These are phyloP conservation scores for Durotheca rogersii DNA, from an alignment of 495 filamentous ascomycete genomes.

Conservation along the genomic window DNA sequence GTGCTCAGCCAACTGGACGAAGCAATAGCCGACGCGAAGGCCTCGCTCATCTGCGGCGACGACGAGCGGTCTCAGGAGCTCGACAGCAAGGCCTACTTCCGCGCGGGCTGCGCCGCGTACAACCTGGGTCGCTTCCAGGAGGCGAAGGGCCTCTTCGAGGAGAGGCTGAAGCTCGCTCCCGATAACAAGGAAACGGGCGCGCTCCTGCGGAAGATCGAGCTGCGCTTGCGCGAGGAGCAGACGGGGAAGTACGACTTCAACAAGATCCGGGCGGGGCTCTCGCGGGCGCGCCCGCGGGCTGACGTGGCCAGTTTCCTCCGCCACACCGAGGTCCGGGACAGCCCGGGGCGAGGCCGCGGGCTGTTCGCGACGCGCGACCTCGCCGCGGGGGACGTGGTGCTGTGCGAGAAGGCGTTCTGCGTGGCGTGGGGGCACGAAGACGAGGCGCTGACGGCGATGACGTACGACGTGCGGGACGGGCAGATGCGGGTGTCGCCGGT, in stretches of 20 bases:
- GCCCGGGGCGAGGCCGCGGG: conserved; percentile 41
- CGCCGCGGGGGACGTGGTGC: conserved; percentile 52
- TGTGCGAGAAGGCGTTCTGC: conserved; percentile 59
- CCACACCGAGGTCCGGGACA: conserved; percentile 39
- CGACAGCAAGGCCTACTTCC: conserved; percentile 47
- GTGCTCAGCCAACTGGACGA: conserved; percentile 36
- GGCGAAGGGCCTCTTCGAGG: conserved; percentile 36
- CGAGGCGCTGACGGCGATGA: conserved; percentile 25
- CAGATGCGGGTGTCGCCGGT: conserved; percentile 37
- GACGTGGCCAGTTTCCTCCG: conserved; percentile 47
- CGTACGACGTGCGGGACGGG: conserved; percentile 29
- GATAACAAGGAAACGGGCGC: conserved; percentile 36
- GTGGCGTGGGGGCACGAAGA: conserved; percentile 26
- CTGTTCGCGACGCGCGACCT: conserved; percentile 52
- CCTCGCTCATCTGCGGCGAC: conserved; percentile 28
- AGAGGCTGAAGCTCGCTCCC: conserved; percentile 20
- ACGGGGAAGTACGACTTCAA: conserved; percentile 49
- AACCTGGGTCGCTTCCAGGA: conserved; percentile 44
- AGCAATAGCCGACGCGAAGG: conserved; percentile 37
- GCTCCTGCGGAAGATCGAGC: conserved; percentile 31
- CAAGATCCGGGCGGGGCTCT: conserved; percentile 36
- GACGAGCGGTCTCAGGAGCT: conserved; percentile 31
- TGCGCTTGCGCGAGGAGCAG: conserved; percentile 37
- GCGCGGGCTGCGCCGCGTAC: conserved; percentile 46
- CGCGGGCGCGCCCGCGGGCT: conserved; percentile 36